Evolutionary conservation across 1,139 yeast species (phyloP).

Genomic region (Debaryomycetaceae sp.): DNA sequence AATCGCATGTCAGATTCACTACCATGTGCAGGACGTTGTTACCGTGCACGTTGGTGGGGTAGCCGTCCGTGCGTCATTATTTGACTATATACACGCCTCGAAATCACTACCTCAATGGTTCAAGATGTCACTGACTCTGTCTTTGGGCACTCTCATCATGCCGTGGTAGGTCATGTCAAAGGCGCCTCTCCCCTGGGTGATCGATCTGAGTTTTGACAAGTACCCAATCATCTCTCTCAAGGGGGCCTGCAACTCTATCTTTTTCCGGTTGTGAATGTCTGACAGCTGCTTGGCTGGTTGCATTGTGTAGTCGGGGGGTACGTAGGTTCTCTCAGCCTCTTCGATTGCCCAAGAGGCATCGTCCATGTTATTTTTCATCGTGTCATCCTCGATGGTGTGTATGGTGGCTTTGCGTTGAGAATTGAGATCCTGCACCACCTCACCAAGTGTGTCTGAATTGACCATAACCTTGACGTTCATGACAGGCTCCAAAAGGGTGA

Average conservation of each 20-base stretch:
- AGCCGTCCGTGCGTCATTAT: too few species aligned
- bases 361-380: conserved; percentile 34
- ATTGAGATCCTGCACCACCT: conserved; percentile 71
- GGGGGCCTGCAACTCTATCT: conserved; percentile 75
- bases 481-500: conserved; percentile 74
- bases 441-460: conserved; percentile 71
- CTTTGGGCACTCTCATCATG: conserved; percentile 57
- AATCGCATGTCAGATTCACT: too few species aligned
- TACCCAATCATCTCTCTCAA: conserved; percentile 89
- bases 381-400: conserved; percentile 55
- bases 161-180: conserved; percentile 76
- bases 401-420: conserved; percentile 72
- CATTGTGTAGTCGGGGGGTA: conserved; percentile 59
- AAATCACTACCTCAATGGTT: conserved; percentile 18
- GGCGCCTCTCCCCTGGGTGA: conserved; percentile 87
- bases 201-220: conserved; percentile 66
- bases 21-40: too few species aligned
- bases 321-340: conserved; percentile 47
- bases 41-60: too few species aligned
- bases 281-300: conserved; percentile 9
- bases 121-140: conserved; percentile 33
- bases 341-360: conserved; percentile 40
- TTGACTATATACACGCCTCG: conserved; percentile 4
- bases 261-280: conserved; percentile 40
- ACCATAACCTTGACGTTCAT: conserved; percentile 76